These are phyloP conservation scores for Rhynchosporium graminicola DNA, from an alignment of 2,329 filamentous ascomycete genomes.

Conservation along the genomic window DNA sequence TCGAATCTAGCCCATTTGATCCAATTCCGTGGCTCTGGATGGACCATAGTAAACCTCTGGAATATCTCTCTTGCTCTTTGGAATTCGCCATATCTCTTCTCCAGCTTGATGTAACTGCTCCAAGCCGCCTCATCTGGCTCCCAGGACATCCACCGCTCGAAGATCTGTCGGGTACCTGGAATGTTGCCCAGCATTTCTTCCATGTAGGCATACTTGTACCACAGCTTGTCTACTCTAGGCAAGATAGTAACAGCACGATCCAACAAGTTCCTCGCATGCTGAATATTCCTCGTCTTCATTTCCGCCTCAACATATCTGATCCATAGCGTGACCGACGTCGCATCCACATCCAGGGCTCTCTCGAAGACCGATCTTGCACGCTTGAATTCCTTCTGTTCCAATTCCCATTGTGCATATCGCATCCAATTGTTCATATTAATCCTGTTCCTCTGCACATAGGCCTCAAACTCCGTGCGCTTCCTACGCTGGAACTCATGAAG, in stretches of 20 bases:
- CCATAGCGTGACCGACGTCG: constrained; percentile 85
- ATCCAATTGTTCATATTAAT: constrained; percentile 99
- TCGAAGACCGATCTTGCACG: constrained; percentile 93
- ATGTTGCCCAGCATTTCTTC: constrained; percentile 97
- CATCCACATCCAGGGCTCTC: constrained; percentile 86
- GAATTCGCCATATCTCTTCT: constrained; percentile 92
- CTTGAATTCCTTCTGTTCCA: constrained; percentile 96
- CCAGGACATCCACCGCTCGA: constrained; percentile 98
- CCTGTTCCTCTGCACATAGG: constrained; percentile 93
- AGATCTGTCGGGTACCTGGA: constrained; percentile 86
- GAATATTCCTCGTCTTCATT: constrained; percentile 95
- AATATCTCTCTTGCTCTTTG: constrained; percentile 90
- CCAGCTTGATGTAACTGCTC: constrained; percentile 94
- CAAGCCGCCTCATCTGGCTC: constrained; percentile 95
- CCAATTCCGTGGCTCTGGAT: constrained; percentile 94
- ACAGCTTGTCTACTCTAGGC: constrained; percentile 90
- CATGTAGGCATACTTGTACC: constrained; percentile 99
- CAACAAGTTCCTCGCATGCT: constrained; percentile 90
- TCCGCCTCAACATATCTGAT: constrained; percentile 93
- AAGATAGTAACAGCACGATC: constrained; percentile 93
- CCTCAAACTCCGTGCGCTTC: constrained; percentile 95
- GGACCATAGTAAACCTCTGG: constrained; percentile 84
- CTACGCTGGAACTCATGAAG: constrained; percentile 96
- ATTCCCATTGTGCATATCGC: constrained; percentile 94
- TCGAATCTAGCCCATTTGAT: constrained; percentile 99